Conservation (phyloP, 805 yeast genomes). For the Wickerhamiella nectarea region DNA sequence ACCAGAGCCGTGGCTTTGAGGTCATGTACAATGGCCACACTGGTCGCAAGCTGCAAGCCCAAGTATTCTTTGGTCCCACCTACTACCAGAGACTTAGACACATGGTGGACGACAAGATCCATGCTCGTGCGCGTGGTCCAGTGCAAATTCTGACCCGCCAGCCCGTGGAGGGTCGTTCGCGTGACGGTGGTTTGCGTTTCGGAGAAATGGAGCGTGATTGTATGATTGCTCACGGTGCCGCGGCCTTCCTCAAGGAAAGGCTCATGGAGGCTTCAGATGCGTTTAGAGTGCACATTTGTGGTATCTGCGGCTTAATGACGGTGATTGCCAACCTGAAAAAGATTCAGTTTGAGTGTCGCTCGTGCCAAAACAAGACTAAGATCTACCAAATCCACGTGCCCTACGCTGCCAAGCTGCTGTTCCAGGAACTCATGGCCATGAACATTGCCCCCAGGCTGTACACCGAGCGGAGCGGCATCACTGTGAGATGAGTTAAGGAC, state of each 20-base stretch:
- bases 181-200: constrained; percentile 98
- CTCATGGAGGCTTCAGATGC: constrained; percentile 99
- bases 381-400: constrained; percentile 96
- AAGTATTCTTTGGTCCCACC: constrained; percentile 98
- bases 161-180: constrained; percentile 97
- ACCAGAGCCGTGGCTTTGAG: constrained; percentile 96
- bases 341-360: constrained; percentile 95
- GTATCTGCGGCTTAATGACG: constrained; percentile 95
- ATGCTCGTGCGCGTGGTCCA: constrained; percentile 98
- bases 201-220: constrained; percentile 99
- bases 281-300: constrained; percentile 95
- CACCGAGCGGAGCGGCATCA: constrained; percentile 70
- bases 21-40: constrained; percentile 98
- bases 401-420: constrained; percentile 91
- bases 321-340: constrained; percentile 96
- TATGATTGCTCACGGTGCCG: constrained; percentile 99
- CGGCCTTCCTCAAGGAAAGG: constrained; percentile 93
- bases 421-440: constrained; percentile 99
- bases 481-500: constrained; percentile 22
- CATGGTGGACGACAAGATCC: constrained; percentile 98
- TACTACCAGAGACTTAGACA: constrained; percentile 97
- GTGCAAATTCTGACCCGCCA: constrained; percentile 95
- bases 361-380: constrained; percentile 96
- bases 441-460: constrained; percentile 93
- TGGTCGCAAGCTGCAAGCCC: constrained; percentile 95